Base-by-base conservation (phyloP, 805 yeast genomes). In the Saccharomyces mikatae region DNA sequence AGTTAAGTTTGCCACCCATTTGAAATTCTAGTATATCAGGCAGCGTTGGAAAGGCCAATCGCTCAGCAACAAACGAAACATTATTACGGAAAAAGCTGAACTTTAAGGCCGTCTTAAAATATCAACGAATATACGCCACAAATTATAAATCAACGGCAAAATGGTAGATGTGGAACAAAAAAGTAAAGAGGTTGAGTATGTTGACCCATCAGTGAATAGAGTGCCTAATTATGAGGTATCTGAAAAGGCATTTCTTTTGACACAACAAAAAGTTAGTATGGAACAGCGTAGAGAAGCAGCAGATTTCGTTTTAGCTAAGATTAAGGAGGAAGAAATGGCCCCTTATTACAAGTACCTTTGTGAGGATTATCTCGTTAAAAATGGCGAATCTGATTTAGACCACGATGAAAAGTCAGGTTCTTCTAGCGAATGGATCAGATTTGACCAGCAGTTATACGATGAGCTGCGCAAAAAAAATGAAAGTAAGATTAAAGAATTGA, bases 151-250 rank as follows among this genome's bases (percentile, higher is more conserved):
- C 30, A 44, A 41, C 49, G 44, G 24, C 32, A 24, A 49, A 57
- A 27, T 27, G 31, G 32, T 46, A 36, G 53, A 49, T 2, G 47
- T 41, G 32, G 46, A 52, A 29, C 50, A 53, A 28, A 65, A 61
- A 17, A 57, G 56, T 3, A 67, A 66, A 21, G 68, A 63, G 31
- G 55, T 59, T 2, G 54, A 58, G 6, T 58, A 60, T 48, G 58
- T 56, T 6, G 71, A 68, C 31, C 66, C 70, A 31, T 53, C 59
- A 22, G 66, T 69, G 14, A 65, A 61, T 46, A 78, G 80, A 62
- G 80, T 89, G 28, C 98, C 98, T 29, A 90, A 91, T 68, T 86
- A 87, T 72, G 78, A 76, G 61, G 80, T 91, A 41, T 84, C 96
- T n/a, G 91, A 89, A 66, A 76, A 80, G 54, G 87, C 91, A 41